phyloP scores from a whole-genome alignment of 2,329 filamentous ascomycete genomes.

The Penicillium palitans region DNA sequence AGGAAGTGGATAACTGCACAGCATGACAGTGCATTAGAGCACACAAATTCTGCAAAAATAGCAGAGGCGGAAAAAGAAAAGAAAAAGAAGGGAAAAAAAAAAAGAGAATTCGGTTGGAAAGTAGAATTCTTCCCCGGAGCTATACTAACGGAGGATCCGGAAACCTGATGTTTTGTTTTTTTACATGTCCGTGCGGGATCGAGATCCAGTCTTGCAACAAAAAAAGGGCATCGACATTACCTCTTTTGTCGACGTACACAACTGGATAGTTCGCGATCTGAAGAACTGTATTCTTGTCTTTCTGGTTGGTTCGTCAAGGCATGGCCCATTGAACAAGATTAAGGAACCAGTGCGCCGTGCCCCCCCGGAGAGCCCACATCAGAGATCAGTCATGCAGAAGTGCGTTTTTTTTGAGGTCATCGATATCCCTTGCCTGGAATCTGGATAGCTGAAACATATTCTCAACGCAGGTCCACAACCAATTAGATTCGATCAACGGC shows the following conservation, averaged over 20 bases:
- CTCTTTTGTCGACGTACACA: slow-evolving; percentile 5
- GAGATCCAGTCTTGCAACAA: neutral
- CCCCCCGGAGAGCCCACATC: slow-evolving; percentile 2
- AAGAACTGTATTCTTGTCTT: neutral
- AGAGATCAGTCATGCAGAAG: slow-evolving; percentile 5
- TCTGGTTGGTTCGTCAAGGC: slow-evolving; percentile 19
- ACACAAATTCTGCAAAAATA: neutral
- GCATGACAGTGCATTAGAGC: slow-evolving; percentile 2
- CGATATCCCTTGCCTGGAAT: slow-evolving; percentile 19
- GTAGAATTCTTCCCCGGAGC: neutral
- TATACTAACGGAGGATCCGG: neutral
- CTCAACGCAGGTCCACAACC: slow-evolving; percentile 2
- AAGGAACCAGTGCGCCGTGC: slow-evolving; percentile 14
- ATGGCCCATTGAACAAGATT: slow-evolving; percentile 19
- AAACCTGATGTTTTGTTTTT: neutral
- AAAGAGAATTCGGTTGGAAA: neutral
- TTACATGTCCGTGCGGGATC: neutral
- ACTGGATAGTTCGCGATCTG: slow-evolving; percentile 8
- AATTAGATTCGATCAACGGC: slow-evolving; percentile 4
- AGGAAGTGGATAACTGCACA: neutral
- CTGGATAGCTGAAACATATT: slow-evolving; percentile 22
- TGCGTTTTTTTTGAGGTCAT: slow-evolving; percentile 3
- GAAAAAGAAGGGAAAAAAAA: neutral
- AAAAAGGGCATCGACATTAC: neutral
- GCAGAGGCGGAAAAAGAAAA: neutral